A percentile compares a stretch with the other conserved stretches of the same genome.
These are phyloP conservation scores for Aspergillus sp. DNA, from an alignment of 2,329 filamentous ascomycete genomes.

Conservation along the genomic window DNA sequence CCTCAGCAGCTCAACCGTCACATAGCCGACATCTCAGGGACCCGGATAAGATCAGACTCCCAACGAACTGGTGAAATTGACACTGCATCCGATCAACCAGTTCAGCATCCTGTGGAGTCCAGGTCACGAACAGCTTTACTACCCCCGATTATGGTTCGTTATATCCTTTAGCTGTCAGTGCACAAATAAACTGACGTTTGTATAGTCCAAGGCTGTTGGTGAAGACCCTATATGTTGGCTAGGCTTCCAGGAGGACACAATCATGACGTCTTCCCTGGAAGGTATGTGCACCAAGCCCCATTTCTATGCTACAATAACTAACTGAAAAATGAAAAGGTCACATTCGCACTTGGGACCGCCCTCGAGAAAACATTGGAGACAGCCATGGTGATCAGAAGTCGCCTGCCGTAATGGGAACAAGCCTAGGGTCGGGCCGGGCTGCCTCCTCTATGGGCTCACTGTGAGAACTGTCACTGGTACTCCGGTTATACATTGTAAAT, in stretches of 20 bases:
- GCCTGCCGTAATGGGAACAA: conserved; percentile 18
- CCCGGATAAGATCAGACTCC: conserved; percentile 70
- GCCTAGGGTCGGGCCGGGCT: conserved; percentile 14
- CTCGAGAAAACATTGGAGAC: conserved; percentile 45
- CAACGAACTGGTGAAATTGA: conserved; percentile 53
- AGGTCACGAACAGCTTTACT: conserved; percentile 79
- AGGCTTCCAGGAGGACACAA: conserved; percentile 89
- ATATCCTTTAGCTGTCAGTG: not conserved
- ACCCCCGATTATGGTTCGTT: conserved; percentile 80
- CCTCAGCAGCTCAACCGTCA: conserved; percentile 51
- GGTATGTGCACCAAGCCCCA: conserved; percentile 56
- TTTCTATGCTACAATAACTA: conserved; percentile 13
- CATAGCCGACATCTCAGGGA: conserved; percentile 61
- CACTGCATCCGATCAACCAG: conserved; percentile 55
- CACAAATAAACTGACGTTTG: conserved; percentile 13
- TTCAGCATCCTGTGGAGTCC: conserved; percentile 82
- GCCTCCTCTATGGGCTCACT: conserved; percentile 20
- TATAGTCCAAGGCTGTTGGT: conserved; percentile 76
- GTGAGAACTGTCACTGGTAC: conserved; percentile 4
- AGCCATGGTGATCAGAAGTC: conserved; percentile 21
- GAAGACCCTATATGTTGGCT: conserved; percentile 86
- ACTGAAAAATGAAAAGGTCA: conserved; percentile 56
- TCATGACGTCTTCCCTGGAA: conserved; percentile 87
- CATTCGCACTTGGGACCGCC: conserved; percentile 72
- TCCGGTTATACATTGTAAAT: conserved; percentile 10